Percentiles rank a stretch among this genome's conserved stretches.
phyloP scores from a whole-genome alignment of 805 yeast species.

The Kodamaea kakaduensis region DNA sequence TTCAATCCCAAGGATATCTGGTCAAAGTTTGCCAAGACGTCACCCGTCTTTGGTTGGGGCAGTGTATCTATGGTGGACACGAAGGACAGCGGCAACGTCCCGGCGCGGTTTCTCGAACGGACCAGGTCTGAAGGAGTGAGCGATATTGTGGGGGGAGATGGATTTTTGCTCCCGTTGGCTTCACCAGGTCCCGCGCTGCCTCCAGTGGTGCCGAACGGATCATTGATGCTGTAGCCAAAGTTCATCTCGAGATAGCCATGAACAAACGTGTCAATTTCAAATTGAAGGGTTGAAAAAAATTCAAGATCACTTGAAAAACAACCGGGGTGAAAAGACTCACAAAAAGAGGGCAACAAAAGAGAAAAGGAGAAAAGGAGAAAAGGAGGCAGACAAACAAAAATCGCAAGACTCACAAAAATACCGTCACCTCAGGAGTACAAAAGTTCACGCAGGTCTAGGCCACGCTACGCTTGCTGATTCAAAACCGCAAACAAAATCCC shows the following conservation, averaged over 20 bases:
- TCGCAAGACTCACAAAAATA: too few relatives aligned
- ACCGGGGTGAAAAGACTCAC: background rate
- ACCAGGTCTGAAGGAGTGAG: constrained; percentile 25
- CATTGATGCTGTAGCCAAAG: constrained; percentile 6
- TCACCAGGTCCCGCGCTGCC: background rate
- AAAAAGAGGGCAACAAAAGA: background rate
- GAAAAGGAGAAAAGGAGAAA: background rate
- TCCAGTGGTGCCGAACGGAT: constrained; percentile 1
- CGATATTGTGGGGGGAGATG: constrained; percentile 31
- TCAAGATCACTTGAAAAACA: background rate
- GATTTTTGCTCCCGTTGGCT: constrained; percentile 10
- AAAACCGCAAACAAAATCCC: background rate
- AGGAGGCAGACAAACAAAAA: too few relatives aligned
- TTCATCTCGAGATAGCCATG: constrained; percentile 5
- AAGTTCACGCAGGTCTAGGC: too few relatives aligned
- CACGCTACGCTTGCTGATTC: too few relatives aligned
- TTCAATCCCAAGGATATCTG: constrained; percentile 19
- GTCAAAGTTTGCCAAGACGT: constrained; percentile 10
- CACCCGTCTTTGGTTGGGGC: constrained; percentile 7
- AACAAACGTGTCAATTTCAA: constrained; percentile 3
- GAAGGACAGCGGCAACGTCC: constrained; percentile 70
- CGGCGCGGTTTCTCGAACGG: constrained; percentile 64
- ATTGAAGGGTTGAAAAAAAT: constrained; percentile 3
- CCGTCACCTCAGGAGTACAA: too few relatives aligned
- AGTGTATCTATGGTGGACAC: constrained; percentile 11